phyloP scores from a whole-genome alignment of 2,329 filamentous ascomycete genomes.

The Arthrocladium fulminans region DNA sequence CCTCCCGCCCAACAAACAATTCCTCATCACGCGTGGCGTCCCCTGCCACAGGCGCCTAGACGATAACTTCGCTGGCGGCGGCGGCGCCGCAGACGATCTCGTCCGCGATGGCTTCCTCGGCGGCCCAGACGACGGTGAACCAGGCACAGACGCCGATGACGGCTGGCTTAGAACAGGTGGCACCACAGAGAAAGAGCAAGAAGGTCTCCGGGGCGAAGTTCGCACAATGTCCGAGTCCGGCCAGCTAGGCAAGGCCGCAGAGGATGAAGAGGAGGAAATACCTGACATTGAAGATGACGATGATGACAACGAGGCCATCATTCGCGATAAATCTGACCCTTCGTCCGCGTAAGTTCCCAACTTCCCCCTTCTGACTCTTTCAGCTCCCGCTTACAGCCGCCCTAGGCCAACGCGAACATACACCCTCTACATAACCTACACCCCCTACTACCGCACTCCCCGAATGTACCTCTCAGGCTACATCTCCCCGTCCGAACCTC shows the following conservation, averaged over 20 bases:
- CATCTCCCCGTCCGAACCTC: conserved; percentile 65
- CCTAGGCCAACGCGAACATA: conserved; percentile 81
- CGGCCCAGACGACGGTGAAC: conserved; percentile 39
- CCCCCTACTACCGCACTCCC: conserved; percentile 90
- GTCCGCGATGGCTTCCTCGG: conserved; percentile 64
- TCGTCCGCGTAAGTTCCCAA: conserved; percentile 47
- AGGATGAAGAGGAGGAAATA: conserved; percentile 69
- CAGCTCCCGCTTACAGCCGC: conserved; percentile 6
- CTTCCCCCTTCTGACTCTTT: neutral
- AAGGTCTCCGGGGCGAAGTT: conserved; percentile 69
- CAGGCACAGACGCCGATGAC: conserved; percentile 53
- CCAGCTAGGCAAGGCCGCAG: conserved; percentile 66
- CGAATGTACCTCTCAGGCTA: conserved; percentile 94
- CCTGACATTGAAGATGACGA: conserved; percentile 98
- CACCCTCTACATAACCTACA: conserved; percentile 96
- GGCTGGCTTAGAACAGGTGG: conserved; percentile 89
- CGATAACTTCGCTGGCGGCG: conserved; percentile 84
- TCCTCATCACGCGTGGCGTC: conserved; percentile 85
- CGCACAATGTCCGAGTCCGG: conserved; percentile 82
- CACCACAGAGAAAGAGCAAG: conserved; percentile 50
- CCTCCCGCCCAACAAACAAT: conserved; percentile 86
- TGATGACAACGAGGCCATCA: conserved; percentile 90
- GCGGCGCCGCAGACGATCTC: conserved; percentile 75
- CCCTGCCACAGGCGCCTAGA: conserved; percentile 87
- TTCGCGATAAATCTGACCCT: conserved; percentile 58